Conservation (phyloP, 805 yeast genomes). For the Wickerhamiella shivajii region DNA sequence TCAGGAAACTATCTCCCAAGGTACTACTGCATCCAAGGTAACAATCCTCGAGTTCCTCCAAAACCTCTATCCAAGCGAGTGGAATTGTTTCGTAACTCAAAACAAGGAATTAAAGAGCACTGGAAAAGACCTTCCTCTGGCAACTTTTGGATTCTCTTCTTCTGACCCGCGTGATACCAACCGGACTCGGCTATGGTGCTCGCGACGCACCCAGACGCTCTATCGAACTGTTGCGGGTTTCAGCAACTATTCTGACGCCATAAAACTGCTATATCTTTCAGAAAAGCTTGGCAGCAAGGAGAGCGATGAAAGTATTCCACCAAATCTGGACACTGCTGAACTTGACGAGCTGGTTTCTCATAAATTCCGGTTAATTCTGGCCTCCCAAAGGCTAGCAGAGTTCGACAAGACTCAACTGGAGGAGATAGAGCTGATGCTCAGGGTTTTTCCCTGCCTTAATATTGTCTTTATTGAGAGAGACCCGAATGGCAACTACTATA, state of each 20-base stretch:
- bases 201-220: conserved; percentile 67
- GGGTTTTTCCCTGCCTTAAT: conserved; percentile 74
- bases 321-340: conserved; percentile 23
- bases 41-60: conserved; percentile 72
- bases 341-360: conserved; percentile 53
- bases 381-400: conserved; percentile 71
- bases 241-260: conserved; percentile 61
- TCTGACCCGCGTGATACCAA: conserved; percentile 22
- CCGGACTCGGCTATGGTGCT: conserved; percentile 79
- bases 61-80: conserved; percentile 54
- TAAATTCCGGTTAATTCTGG: conserved; percentile 65
- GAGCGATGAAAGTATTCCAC: conserved; percentile 50
- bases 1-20: conserved; percentile 61
- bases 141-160: conserved; percentile 14
- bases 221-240: conserved; percentile 77
- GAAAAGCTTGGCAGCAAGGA: conserved; percentile 39
- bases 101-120: conserved; percentile 30
- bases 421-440: conserved; percentile 55
- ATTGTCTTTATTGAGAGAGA: conserved; percentile 19
- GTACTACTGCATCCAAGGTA: conserved; percentile 44
- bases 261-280: conserved; percentile 49
- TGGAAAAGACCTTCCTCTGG: conserved; percentile 19
- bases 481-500: conserved; percentile 33
- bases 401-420: conserved; percentile 63
- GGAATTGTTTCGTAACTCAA: conserved; percentile 70